Evolutionary conservation across 805 yeast species (phyloP).

Genomic region (Cephaloascus fragrans): DNA sequence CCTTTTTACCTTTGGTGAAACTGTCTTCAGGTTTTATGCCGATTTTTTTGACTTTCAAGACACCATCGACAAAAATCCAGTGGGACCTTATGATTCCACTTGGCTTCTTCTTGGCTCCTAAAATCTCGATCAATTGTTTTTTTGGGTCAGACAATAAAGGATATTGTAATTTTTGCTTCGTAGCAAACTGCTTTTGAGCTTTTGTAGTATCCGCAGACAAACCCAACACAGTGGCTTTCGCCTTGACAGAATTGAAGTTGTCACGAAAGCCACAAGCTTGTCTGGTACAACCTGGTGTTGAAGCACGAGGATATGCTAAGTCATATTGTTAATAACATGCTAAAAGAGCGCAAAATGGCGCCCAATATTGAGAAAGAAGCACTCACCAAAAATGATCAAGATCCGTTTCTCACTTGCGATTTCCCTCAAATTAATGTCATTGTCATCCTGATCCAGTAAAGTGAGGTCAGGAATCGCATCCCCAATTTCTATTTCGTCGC

Average conservation of each 20-base stretch:
- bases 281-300: constrained; percentile 93
- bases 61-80: constrained; percentile 80
- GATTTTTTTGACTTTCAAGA: constrained; percentile 42
- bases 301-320: constrained; percentile 77
- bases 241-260: constrained; percentile 41
- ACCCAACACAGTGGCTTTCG: constrained; percentile 62
- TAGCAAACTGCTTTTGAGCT: constrained; percentile 68
- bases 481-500: constrained; percentile 32
- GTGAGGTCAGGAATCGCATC: constrained; percentile 58
- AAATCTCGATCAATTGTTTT: constrained; percentile 51
- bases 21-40: constrained; percentile 54
- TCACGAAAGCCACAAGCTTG: constrained; percentile 88
- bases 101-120: constrained; percentile 82
- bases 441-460: constrained; percentile 62
- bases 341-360: background rate
- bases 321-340: too few species aligned
- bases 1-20: constrained; percentile 46
- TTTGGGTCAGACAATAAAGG: constrained; percentile 71
- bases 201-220: constrained; percentile 74
- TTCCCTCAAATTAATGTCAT: constrained; percentile 31
- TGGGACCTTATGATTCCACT: constrained; percentile 81
- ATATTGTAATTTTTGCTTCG: constrained; percentile 65
- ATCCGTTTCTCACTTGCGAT: constrained; percentile 22
- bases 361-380: background rate
- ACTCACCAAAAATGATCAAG: constrained; percentile 35